A percentile compares a stretch with the other conserved stretches of the same genome.
These are phyloP conservation scores for Agaricus blazei DNA, from an alignment of 768 basidiomycete genomes.

Conservation along the genomic window DNA sequence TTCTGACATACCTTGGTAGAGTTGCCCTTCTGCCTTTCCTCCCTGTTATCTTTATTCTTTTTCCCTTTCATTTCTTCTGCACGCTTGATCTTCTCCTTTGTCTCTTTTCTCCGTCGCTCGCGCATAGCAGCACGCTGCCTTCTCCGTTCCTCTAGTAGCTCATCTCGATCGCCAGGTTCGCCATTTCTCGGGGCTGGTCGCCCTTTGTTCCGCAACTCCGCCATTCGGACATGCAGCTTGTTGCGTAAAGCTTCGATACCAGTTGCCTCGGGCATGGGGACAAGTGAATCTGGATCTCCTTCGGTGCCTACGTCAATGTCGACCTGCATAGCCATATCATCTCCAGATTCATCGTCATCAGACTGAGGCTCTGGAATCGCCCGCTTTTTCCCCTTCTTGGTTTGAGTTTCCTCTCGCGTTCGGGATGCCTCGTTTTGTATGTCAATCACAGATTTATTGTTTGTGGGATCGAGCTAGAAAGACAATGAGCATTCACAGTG, in stretches of 20 bases:
- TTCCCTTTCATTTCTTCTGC: conserved; percentile 56
- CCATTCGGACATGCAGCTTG: conserved; percentile 74
- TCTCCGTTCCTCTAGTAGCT: conserved; percentile 75
- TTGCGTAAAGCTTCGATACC: conserved; percentile 63
- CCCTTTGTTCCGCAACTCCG: conserved; percentile 48
- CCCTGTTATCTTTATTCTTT: conserved; percentile 27
- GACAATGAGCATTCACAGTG: neutral
- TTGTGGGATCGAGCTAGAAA: conserved; percentile 83
- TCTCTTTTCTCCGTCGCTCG: conserved; percentile 81
- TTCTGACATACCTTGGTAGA: conserved; percentile 46
- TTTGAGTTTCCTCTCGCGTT: conserved; percentile 15
- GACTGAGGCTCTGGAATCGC: conserved; percentile 30
- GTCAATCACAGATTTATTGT: conserved; percentile 73
- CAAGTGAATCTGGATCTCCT: conserved; percentile 23
- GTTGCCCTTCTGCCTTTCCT: conserved; percentile 35
- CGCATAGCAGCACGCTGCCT: conserved; percentile 75
- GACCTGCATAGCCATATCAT: conserved; percentile 30
- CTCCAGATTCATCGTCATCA: conserved; percentile 22
- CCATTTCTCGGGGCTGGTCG: conserved; percentile 16
- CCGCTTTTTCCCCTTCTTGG: conserved; percentile 38
- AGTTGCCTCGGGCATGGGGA: conserved; percentile 61
- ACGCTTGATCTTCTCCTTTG: conserved; percentile 71
- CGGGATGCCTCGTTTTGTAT: conserved; percentile 55
- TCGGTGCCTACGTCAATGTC: conserved; percentile 32
- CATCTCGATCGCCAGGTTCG: conserved; percentile 68